Conservation (phyloP, 1,284 basidiomycete species). For the Trichosporon sp. region DNA sequence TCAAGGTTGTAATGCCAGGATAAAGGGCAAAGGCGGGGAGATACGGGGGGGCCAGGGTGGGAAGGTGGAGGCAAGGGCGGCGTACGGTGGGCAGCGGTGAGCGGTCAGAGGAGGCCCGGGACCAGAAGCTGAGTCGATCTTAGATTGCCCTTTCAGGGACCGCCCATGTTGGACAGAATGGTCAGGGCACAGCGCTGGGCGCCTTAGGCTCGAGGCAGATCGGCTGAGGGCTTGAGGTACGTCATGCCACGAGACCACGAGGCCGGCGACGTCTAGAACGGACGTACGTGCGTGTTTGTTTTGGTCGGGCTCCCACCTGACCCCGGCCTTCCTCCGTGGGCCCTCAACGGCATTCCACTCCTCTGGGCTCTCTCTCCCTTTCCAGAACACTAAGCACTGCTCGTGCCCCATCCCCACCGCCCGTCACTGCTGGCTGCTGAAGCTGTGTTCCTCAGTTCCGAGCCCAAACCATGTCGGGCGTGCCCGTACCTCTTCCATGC, state of each 20-base stretch:
- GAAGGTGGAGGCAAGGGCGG: background rate
- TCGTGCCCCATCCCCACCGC: background rate
- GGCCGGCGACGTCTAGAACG: background rate
- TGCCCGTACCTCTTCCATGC: background rate
- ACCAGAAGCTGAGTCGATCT: background rate
- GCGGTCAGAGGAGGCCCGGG: background rate
- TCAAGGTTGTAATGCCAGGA: background rate
- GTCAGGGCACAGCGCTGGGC: background rate
- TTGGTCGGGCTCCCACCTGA: background rate
- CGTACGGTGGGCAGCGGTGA: background rate
- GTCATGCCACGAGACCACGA: background rate
- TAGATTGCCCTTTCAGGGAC: constrained; percentile 1
- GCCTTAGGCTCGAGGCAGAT: background rate
- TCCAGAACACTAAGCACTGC: background rate
- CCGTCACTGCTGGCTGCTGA: too few relatives aligned
- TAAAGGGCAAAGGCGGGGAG: background rate
- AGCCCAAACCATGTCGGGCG: background rate
- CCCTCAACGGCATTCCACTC: background rate
- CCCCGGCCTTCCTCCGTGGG: background rate
- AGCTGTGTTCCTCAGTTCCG: background rate
- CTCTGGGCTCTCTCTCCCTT: background rate
- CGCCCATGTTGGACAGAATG: background rate
- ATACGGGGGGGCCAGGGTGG: background rate
- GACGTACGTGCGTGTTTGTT: background rate
- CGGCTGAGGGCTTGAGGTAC: background rate